Evolutionary conservation across 768 basidiomycete genomes (phyloP), one percentile per base, ranked within the genome.

Genomic region (Termitomyces sp.): DNA sequence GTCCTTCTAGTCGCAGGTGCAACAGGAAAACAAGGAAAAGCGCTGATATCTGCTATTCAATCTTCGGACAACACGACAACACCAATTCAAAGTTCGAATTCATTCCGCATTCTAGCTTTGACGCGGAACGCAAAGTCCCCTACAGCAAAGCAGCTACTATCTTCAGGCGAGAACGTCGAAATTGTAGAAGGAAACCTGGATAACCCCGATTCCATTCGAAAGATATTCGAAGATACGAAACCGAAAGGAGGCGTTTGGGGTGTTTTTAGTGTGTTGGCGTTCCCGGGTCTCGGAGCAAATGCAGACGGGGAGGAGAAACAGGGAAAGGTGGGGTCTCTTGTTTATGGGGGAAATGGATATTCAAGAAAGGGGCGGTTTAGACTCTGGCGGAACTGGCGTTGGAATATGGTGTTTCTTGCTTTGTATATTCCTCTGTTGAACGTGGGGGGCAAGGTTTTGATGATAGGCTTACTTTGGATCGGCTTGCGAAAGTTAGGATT

Each of bases 201-300:
- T 41, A 56, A 63, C 0, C 50, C 57, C 1, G 59, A 58, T 1
- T 64, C 65, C 10, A 56, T 76, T 1, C 62, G 69, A 12, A 63
- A 61, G 43, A 51, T 76, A 7, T 77, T 76, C 50, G 69, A 73
- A 36, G 66, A 71, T 31, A 67, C 65, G 2, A 66, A 69, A 50
- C 48, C 33, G 12, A 57, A 31, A 4, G 66, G 65, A 1, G 68
- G 65, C 0, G 59, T 76, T 10, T 76, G 70, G 70, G 76, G 74
- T 13, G 74, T 76, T 3, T 76, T 70, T 50, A 67, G 69, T 29
- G 70, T 69, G 23, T 65, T 75, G 1, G 70, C 69, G 7, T 76
- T 68, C 53, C 74, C 75, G 0, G 76, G 76, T 11, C 68, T 76
- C 12, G 74, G 74, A 15, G 72, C 68, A 3, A 68, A 69, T 51